Evolutionary conservation across 1,139 yeast species (phyloP), one percentile per base, ranked within the genome.

Genomic region (Tardiomyces digboiensis): DNA sequence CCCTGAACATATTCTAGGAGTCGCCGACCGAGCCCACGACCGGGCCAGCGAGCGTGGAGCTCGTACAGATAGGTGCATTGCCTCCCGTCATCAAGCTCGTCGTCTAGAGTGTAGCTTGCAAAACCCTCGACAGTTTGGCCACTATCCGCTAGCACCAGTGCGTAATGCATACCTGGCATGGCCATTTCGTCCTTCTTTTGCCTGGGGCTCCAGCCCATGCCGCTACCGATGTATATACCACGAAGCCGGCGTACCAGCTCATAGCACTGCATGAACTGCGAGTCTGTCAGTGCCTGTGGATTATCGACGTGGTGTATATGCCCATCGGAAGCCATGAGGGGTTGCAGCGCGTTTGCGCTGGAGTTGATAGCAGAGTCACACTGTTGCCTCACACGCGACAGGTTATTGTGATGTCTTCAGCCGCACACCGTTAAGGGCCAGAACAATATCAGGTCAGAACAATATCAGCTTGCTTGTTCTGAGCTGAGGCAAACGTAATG

Each of bases 61-160:
- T 78, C 83, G 54, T 75, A 78, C 33, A 78, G 61, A 52, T 75
- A 78, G 7, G 78, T 56, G 21, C 69, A 72, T 42, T 61, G 63
- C 7, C 54, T 55, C n/a, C 59, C 60, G 19, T 58, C 58, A 38
- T 67, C 68, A 22, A 45, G 53, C 21, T 43, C 51, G 22, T 46
- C 52, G 18, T 72, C 70, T 29, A 72, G 54, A 54, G 66, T 67
- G 50, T 69, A 64, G 14, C 77, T 69, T 7, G 74, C 52, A 51
- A 75, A 75, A 7, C 67, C 77, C 3, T 61, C 61, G n/a, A 74
- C 45, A 12, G 50, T 44, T 8, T 49, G 46, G 12, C 48, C 47
- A 1, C 40, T 42, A 23, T 57, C 53, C 7, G 46, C 46, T 39
- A 62, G 63, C 45, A 62, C 60, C 2, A 73, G 56, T 14, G 49